A percentile compares a stretch with the other conserved stretches of the same genome.
Evolutionary conservation across 495 filamentous ascomycete species (phyloP).

Genomic region (Penicillium coprophilum): DNA sequence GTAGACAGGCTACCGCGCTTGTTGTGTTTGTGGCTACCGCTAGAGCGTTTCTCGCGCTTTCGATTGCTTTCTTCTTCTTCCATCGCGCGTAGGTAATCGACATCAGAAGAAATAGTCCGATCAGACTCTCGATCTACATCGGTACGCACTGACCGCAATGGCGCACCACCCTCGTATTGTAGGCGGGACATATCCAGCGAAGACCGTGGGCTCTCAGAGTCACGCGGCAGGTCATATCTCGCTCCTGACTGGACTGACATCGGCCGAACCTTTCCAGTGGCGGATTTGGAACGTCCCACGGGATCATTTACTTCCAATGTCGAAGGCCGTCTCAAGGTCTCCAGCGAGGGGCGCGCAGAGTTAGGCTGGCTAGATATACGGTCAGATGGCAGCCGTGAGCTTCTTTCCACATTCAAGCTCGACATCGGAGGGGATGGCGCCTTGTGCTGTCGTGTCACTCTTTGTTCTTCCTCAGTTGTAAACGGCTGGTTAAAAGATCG

Average conservation of each 20-base stretch:
- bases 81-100: constrained; percentile 82
- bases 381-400: constrained; percentile 51
- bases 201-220: constrained; percentile 51
- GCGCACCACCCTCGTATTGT: constrained; percentile 41
- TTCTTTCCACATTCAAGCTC: constrained; percentile 41
- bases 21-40: constrained; percentile 61
- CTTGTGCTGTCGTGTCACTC: constrained; percentile 12
- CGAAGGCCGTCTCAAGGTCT: constrained; percentile 63
- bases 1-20: constrained; percentile 84
- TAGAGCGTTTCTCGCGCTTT: constrained; percentile 68
- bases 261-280: constrained; percentile 63
- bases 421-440: constrained; percentile 34
- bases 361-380: constrained; percentile 53
- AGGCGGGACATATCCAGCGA: constrained; percentile 39
- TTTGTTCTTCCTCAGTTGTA: constrained; percentile 33
- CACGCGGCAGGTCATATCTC: constrained; percentile 72
- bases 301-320: constrained; percentile 59
- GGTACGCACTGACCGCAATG: constrained; percentile 38
- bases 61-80: constrained; percentile 67
- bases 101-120: constrained; percentile 71
- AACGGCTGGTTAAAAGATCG: constrained; percentile 56
- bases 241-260: constrained; percentile 76
- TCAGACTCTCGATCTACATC: constrained; percentile 40
- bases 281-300: constrained; percentile 60
- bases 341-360: constrained; percentile 77